Evolutionary conservation across 305 asterid species (phyloP), one percentile per base, ranked within the genome.

Genomic region (Rubia occidens): DNA sequence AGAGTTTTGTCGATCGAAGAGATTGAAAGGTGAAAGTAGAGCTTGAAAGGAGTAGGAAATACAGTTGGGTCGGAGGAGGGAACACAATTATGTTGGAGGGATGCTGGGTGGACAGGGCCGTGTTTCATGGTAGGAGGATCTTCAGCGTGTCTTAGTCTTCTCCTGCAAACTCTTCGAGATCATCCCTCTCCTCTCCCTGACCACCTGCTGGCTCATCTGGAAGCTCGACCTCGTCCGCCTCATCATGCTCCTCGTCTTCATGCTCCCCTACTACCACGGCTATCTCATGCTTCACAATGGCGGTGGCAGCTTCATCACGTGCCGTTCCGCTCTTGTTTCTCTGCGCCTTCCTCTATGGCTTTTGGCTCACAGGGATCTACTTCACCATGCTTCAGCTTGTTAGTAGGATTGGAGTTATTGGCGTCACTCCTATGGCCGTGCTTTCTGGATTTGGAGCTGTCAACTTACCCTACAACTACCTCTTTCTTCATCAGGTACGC

Each of bases 361-460:
- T 94, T 78, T 94, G 99, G 99, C 89, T 95, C 71, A 80, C 90
- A 88, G 98, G 97, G 45, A 84, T 94, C 85, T 97, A 94, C 82
- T 94, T 94, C 86, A 90, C 97, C 77, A 94, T 85, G 72, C 83
- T 97, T 71, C 99, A 94, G 84, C 80, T 90, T 67, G 96, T 94
- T 73, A 94, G 99, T 84, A 84, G 99, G 82, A 90, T 94, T 74
- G 99, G 99, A 76, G 99, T 94, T 39, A 87, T 94, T 81, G 97
- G 99, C 37, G 97, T 94, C 82, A 88, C 99, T 76, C 83, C 90
- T 73, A 90, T 91, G 96, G 95, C 97, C 47, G 86, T 94, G 55
- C 86, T 94, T 68, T 90, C 98, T 68, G 96, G 98, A 66, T 94
- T 94, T 81, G 98, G 98, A 78, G 98, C 97, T 64, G 98, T 94